These are phyloP conservation scores for Closterium sp. DNA, from an alignment of 139 green algal species.

Conservation along the genomic window DNA sequence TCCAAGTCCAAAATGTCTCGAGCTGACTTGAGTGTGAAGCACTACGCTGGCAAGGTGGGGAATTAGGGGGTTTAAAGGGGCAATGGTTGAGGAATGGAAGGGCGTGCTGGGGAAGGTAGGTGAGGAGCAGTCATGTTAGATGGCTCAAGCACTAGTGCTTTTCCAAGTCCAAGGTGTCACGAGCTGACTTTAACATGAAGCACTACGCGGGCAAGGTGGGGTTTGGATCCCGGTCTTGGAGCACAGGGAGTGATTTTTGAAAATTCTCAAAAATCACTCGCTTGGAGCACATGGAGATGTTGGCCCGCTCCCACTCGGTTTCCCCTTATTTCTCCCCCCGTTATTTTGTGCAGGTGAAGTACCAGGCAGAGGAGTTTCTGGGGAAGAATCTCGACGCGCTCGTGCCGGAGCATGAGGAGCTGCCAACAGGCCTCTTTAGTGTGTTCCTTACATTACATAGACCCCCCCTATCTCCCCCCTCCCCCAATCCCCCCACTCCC, in stretches of 20 bases:
- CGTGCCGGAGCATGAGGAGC: slow-evolving; percentile 88
- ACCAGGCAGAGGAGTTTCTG: slow-evolving; percentile 57
- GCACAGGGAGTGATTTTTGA: background rate
- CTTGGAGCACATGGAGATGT: slow-evolving; percentile 87
- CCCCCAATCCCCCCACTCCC: no score
- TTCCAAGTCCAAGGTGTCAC: slow-evolving; percentile 78
- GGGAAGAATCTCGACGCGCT: slow-evolving; percentile 91
- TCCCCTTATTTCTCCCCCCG: background rate
- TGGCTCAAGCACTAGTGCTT: slow-evolving; percentile 67
- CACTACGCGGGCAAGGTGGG: slow-evolving; percentile 88
- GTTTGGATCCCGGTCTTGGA: background rate
- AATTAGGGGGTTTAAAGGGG: slow-evolving; percentile 42
- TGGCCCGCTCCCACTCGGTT: slow-evolving; percentile 57
- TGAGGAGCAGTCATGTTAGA: background rate
- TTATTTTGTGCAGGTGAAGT: slow-evolving; percentile 41
- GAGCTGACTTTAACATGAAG: slow-evolving; percentile 83
- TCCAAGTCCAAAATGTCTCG: slow-evolving; percentile 79
- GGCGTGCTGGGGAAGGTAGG: background rate
- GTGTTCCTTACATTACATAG: background rate
- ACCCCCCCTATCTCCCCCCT: background rate
- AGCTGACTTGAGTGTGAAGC: slow-evolving; percentile 86
- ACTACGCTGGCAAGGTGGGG: slow-evolving; percentile 85
- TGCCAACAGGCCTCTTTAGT: no score
- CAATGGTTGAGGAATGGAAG: slow-evolving; percentile 36
- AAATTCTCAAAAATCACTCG: no score